A percentile compares a stretch with the other conserved stretches of the same genome.
These are phyloP conservation scores for Annulohypoxylon moriforme DNA, from an alignment of 495 filamentous ascomycete genomes.

Conservation along the genomic window DNA sequence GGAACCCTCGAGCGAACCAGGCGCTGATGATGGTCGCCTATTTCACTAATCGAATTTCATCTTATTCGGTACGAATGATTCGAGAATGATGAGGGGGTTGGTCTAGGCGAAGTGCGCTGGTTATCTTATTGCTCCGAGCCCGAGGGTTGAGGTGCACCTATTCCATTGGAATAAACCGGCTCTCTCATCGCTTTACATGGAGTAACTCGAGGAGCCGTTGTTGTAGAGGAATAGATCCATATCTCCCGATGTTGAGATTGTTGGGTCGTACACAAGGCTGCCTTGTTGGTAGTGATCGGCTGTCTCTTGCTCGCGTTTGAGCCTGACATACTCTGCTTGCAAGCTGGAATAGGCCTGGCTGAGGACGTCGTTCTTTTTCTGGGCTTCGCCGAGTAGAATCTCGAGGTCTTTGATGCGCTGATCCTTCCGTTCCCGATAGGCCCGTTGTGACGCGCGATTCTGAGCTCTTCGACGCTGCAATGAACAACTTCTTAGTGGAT, in stretches of 20 bases:
- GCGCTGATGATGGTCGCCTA: constrained; percentile 2
- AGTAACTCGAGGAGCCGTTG: constrained; percentile 22
- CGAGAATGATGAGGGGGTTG: neutral
- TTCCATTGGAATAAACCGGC: neutral
- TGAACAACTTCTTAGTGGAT: constrained; percentile 36
- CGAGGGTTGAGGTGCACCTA: neutral
- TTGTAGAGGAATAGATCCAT: constrained; percentile 41
- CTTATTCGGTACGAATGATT: neutral
- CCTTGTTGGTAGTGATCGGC: constrained; percentile 36
- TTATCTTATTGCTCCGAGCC: neutral
- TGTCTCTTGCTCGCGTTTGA: constrained; percentile 49
- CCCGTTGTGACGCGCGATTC: constrained; percentile 74
- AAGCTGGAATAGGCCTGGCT: constrained; percentile 55
- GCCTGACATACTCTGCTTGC: constrained; percentile 55
- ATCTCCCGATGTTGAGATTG: constrained; percentile 28
- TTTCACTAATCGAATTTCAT: neutral
- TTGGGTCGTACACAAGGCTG: constrained; percentile 35
- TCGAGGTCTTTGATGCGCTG: constrained; percentile 84
- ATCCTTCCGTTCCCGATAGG: constrained; percentile 88
- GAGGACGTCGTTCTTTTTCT: constrained; percentile 57
- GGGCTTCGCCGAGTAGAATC: constrained; percentile 71
- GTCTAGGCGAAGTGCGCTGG: neutral
- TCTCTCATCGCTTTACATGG: constrained; percentile 21
- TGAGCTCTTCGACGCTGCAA: constrained; percentile 66
- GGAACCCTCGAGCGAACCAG: neutral